Base-by-base conservation (phyloP, 306 rosid species). In the Amphicarpaea edgeworthii region DNA sequence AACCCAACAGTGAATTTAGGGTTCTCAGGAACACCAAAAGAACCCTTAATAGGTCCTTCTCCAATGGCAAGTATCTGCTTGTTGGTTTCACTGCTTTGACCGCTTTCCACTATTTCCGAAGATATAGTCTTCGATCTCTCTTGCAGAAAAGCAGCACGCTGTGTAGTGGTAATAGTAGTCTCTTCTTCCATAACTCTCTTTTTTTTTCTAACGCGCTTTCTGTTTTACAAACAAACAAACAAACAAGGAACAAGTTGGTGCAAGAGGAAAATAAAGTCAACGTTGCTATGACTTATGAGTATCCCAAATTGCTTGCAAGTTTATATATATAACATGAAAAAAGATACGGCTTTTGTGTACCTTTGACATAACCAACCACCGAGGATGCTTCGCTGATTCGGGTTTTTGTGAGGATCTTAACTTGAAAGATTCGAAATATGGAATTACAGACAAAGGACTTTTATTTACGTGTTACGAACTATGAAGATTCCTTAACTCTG, bases 1-100 rank as follows among this genome's bases (percentile, higher is more conserved):
- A 87, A 60, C 3, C 91, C 88, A 17, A 85, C 84, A 0, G 71
- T 62, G 47, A 80, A 47, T 7, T 40, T 14, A 19, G 82, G 83
- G n/a, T 61, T 74, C 0, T 42, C 59, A 51, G 89, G 86, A 57
- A 83, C 83, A 3, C 68, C 17, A 41, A 54, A 65, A 8, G 51
- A 54, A 61, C 32, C 1, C 26, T 17, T 67, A 0, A 73, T n/a
- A 1, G 47, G 65, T 23, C 32, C 72, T 45, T 76, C 66, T 7
- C 7, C 47, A 2, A 72, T 16, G 24, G 77, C 49, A 84, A 54
- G 10, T 14, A 21, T 6, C 8, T 12, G 37, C 12, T 8, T 68
- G 20, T 20, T 66, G 20, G 21, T 41, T 20, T 65, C 53, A 19
- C 34, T 65, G 9, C 19, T 42, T 5, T 55, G 43, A 10, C 78